Base-by-base conservation (phyloP, 257 asterid genomes). In the Paulownia fortunei region DNA sequence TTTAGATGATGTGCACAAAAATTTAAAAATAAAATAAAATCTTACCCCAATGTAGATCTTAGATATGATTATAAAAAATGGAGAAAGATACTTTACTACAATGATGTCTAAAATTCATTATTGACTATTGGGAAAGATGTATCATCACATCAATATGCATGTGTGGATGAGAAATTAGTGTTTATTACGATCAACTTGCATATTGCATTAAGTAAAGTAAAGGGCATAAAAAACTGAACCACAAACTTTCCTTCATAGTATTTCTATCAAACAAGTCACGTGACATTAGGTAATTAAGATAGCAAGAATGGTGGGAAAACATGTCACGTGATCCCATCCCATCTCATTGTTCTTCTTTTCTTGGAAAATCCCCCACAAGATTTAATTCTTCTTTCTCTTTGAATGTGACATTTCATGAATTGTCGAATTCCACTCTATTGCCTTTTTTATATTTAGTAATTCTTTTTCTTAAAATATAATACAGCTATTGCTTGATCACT, bases 281-380 rank as follows among this genome's bases (percentile, higher is more conserved):
- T 84, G 88, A 46, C 8, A 13, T 67, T 27, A 1, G 37, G 72
- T 49, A 21, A 54, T 58, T 66, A 21, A n/a, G 63, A 65, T 24
- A 24, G n/a, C 30, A 37, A 16, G 26, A n/a, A 1, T 7, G 49
- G 49, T 3, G n/a, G n/a, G n/a, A 8, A 36, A 44, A 44, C 62
- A 42, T 62, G 47, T 66, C 83, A 85, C 81, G 82, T 79, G 86
- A 65, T 72, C 70, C 66, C 72, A 42, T 27, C 9, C 21, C 13
- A 21, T 52, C 49, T 60, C 30, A 73, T 74, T 62, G 67, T 80
- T 19, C 41, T 51, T 79, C 27, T 70, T 59, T 83, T 37, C 1
- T 63, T 32, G 12, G 30, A 1, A 55, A 18, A 18, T 15, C 23
- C 58, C 0, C 8, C 58, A 16, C 21, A 1, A 3, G 37, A 5